phyloP scores from a whole-genome alignment of 2,329 filamentous ascomycete genomes.

The Diaporthe ampelina region DNA sequence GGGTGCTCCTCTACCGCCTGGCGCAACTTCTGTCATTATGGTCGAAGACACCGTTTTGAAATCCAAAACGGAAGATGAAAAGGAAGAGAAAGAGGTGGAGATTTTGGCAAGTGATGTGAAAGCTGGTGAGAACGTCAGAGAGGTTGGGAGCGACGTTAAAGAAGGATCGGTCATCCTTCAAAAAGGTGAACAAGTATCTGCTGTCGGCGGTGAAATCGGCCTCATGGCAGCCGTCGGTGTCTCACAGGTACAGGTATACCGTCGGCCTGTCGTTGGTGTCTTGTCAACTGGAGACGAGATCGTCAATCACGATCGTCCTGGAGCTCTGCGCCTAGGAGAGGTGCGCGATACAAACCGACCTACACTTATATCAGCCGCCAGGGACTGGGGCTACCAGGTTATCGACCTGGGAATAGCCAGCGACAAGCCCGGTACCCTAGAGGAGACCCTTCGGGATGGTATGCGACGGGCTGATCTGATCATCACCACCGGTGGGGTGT shows the following conservation, averaged over 20 bases:
- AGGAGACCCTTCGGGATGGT: slow-evolving; percentile 81
- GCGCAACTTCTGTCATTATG: slow-evolving; percentile 94
- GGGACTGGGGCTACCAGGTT: slow-evolving; percentile 81
- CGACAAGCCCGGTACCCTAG: slow-evolving; percentile 80
- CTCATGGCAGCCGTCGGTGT: slow-evolving; percentile 89
- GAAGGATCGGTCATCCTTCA: slow-evolving; percentile 78
- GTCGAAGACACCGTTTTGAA: slow-evolving; percentile 91
- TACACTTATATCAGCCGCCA: slow-evolving; percentile 83
- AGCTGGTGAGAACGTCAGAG: slow-evolving; percentile 88
- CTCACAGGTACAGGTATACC: slow-evolving; percentile 78
- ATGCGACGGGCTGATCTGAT: slow-evolving; percentile 84
- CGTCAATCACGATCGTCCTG: slow-evolving; percentile 77
- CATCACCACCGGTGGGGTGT: slow-evolving; percentile 93
- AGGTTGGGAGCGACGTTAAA: slow-evolving; percentile 89
- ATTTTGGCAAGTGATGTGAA: slow-evolving; percentile 84
- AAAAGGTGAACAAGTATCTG: slow-evolving; percentile 86
- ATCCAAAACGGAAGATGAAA: slow-evolving; percentile 81
- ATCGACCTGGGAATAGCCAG: slow-evolving; percentile 89
- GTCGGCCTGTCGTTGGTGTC: slow-evolving; percentile 84
- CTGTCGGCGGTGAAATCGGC: slow-evolving; percentile 91
- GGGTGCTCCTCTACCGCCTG: slow-evolving; percentile 88
- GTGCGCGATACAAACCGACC: slow-evolving; percentile 95
- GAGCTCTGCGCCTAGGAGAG: slow-evolving; percentile 79
- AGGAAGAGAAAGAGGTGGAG: slow-evolving; percentile 89
- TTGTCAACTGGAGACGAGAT: slow-evolving; percentile 97